A percentile compares a stretch with the other conserved stretches of the same genome.
Conservation (phyloP, 371 early-diverging fungal species). For the Fennellomyces sp. region DNA sequence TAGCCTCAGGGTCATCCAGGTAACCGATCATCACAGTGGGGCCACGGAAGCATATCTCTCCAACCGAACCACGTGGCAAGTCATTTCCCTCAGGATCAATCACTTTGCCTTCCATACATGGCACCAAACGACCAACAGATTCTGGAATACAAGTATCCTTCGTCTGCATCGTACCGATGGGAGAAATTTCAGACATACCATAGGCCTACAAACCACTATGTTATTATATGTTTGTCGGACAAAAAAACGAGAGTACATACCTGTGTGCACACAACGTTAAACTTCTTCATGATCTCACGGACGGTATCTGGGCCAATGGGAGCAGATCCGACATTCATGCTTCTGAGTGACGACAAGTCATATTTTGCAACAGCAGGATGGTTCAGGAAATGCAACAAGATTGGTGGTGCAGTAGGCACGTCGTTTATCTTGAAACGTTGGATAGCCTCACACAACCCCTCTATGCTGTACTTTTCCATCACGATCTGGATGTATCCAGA, state of each 20-base stretch:
- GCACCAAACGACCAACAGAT: constrained; percentile 70
- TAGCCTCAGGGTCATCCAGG: constrained; percentile 70
- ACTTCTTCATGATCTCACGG: constrained; percentile 30
- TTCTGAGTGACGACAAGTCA: constrained; percentile 64
- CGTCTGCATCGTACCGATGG: constrained; percentile 24
- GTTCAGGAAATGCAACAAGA: constrained; percentile 67
- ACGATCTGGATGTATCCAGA: constrained; percentile 34
- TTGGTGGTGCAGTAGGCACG: constrained; percentile 82
- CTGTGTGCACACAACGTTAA: background rate
- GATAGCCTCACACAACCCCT: constrained; percentile 57
- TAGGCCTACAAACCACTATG: constrained; percentile 58
- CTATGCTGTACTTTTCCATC: constrained; percentile 69
- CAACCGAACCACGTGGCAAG: constrained; percentile 37
- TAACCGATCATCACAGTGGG: constrained; percentile 56
- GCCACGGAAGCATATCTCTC: constrained; percentile 75
- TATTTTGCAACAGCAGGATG: constrained; percentile 68
- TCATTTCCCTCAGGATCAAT: constrained; percentile 59
- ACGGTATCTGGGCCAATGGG: constrained; percentile 65
- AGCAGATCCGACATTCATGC: constrained; percentile 80
- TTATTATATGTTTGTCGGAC: background rate
- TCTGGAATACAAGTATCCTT: constrained; percentile 16
- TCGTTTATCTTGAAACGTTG: constrained; percentile 72
- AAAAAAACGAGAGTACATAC: background rate
- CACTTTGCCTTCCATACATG: constrained; percentile 70
- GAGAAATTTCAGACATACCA: constrained; percentile 75